phyloP scores from a whole-genome alignment of 352 stramenopile species.

The Phytophthora meadii region DNA sequence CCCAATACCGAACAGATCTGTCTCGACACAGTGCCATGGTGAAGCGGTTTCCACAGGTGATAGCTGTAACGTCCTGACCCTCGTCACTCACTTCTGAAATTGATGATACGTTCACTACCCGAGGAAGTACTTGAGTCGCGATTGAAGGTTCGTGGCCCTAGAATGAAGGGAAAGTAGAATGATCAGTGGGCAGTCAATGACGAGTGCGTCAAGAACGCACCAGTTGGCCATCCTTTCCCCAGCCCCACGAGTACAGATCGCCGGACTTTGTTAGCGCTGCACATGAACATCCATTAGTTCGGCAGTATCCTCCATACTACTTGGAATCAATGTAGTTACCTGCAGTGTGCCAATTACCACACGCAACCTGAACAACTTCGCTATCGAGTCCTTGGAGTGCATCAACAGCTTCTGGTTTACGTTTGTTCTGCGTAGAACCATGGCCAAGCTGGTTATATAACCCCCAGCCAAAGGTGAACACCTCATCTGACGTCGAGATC shows the following conservation, averaged over 20 bases:
- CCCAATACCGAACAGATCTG: conserved; percentile 66
- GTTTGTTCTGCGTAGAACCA: conserved; percentile 46
- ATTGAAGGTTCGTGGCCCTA: conserved; percentile 26
- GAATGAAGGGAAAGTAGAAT: not conserved
- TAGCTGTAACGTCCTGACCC: conserved; percentile 33
- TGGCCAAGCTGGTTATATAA: conserved; percentile 84
- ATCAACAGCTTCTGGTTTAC: conserved; percentile 36
- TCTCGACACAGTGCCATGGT: conserved; percentile 55
- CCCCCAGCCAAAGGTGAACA: conserved; percentile 82
- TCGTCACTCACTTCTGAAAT: conserved; percentile 30
- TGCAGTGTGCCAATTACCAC: conserved; percentile 80
- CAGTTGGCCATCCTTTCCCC: conserved; percentile 75
- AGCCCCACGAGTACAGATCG: conserved; percentile 85
- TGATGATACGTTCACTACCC: conserved; percentile 48
- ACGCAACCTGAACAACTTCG: conserved; percentile 56
- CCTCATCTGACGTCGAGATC: conserved; percentile 36
- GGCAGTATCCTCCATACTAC: not conserved
- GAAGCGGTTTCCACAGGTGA: conserved; percentile 61
- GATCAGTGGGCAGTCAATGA: not conserved
- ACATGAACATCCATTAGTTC: conserved; percentile 18
- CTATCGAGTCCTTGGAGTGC: conserved; percentile 64
- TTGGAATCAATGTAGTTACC: conserved; percentile 24
- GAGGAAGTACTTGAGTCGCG: conserved; percentile 46
- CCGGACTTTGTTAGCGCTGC: conserved; percentile 57
- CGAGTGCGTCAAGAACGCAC: conserved; percentile 38